Conservation (phyloP, 768 basidiomycete genomes). For the Cyathus striatus region DNA sequence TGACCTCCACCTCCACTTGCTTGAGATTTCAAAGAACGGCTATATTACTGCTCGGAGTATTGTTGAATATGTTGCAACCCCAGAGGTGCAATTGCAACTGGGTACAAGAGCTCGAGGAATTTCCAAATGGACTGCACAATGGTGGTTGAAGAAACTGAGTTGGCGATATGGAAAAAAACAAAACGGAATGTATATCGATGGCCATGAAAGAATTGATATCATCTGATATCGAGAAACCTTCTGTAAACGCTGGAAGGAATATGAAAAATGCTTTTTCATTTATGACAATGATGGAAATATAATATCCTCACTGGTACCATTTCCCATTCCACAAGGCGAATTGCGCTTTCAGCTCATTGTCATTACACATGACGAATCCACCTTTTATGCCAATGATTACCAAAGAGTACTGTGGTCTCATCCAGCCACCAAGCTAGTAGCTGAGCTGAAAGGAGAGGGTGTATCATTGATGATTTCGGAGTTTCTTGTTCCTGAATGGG, state of each 20-base stretch:
- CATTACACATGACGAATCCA: slow-evolving; percentile 30
- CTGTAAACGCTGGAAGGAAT: slow-evolving; percentile 16
- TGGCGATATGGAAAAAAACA: slow-evolving; percentile 19
- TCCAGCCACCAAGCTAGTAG: slow-evolving; percentile 10
- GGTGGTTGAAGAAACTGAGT: slow-evolving; percentile 26
- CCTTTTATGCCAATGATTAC: slow-evolving; percentile 29
- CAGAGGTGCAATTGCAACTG: slow-evolving; percentile 12
- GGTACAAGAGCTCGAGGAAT: slow-evolving; percentile 10
- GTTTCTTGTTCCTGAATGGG: slow-evolving; percentile 25
- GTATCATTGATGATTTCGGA: slow-evolving; percentile 29
- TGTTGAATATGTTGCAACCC: slow-evolving; percentile 19
- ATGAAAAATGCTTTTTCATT: slow-evolving; percentile 15
- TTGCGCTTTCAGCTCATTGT: slow-evolving; percentile 14
- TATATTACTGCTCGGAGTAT: slow-evolving; percentile 22
- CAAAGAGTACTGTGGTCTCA: slow-evolving; percentile 20
- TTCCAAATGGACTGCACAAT: slow-evolving; percentile 16
- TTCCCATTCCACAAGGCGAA: slow-evolving; percentile 10
- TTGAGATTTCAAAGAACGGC: slow-evolving; percentile 14
- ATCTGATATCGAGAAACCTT: slow-evolving; percentile 22
- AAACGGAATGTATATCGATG: slow-evolving; percentile 31
- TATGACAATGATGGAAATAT: slow-evolving; percentile 20
- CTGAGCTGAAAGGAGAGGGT: slow-evolving; percentile 29
- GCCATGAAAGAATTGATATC: slow-evolving; percentile 31
- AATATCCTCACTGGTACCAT: slow-evolving; percentile 7
- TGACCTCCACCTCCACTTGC: slow-evolving; percentile 19